phyloP scores from a whole-genome alignment of 2,329 filamentous ascomycete species.

The Hortaea werneckii region DNA sequence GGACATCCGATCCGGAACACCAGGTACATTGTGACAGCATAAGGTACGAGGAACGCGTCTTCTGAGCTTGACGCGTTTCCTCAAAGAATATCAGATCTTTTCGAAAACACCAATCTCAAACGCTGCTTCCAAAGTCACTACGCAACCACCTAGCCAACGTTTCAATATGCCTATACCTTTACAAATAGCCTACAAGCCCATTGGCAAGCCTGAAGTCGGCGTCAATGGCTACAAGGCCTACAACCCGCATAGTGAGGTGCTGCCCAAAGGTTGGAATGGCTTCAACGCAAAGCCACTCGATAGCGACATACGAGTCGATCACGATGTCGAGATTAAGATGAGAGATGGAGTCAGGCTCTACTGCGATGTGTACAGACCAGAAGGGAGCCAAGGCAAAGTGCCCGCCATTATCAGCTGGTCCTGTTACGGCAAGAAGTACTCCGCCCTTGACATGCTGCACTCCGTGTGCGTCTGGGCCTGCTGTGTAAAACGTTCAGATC shows the following conservation, averaged over 20 bases:
- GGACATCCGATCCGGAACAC: too few species aligned
- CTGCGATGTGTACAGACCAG: conserved; percentile 35
- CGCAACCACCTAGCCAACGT: too few species aligned
- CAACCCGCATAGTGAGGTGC: neutral
- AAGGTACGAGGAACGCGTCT: too few species aligned
- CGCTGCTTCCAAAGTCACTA: too few species aligned
- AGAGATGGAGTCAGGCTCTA: conserved; percentile 34
- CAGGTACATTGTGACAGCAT: too few species aligned
- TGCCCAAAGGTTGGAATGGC: neutral
- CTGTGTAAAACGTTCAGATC: neutral
- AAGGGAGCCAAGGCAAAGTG: conserved; percentile 22
- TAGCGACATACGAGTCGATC: conserved; percentile 31
- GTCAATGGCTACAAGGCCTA: neutral
- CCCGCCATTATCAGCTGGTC: conserved; percentile 25
- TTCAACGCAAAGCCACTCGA: neutral
- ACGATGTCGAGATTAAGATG: conserved; percentile 34
- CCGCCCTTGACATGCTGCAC: too few species aligned
- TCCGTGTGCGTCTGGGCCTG: too few species aligned
- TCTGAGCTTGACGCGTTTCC: too few species aligned
- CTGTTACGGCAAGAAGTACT: too few species aligned
- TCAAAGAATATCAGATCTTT: too few species aligned
- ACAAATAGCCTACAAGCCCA: neutral
- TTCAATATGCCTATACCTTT: too few species aligned
- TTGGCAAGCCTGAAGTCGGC: neutral
- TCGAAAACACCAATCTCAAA: too few species aligned